Base-by-base conservation (phyloP, 2,329 filamentous ascomycete species). In the Aspergillus chevalieri region DNA sequence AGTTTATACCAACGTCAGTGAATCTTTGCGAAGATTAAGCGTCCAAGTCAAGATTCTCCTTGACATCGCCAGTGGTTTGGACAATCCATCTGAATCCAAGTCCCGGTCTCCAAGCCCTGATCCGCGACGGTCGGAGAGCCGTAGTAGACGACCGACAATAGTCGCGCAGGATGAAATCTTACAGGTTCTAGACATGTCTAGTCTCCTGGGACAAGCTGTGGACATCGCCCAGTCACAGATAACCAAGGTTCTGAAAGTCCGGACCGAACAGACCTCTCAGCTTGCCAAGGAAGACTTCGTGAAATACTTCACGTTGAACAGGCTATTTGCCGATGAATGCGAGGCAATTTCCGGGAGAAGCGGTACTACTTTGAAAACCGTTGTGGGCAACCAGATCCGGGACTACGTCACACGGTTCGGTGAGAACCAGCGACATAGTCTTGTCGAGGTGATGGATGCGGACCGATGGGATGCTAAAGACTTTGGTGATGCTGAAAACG, bases 11-110 rank as follows among this genome's bases (percentile, higher is more conserved):
- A 84, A 87, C 30, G 85, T 96, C 7, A 86, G 92, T 3, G 93
- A 98, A 72, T 88, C 88, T 3, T 68, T 98, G 44, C 80, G 93
- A 49, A 81, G 93, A 61, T 74, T 96, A 6, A 89, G 89, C 15
- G 91, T 89, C 0, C 92, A 97, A 65, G 87, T 93, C 48, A 98
- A 98, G 67, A 84, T 97, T 8, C 72, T 98, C n/a, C 77, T 98
- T 8, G 93, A 98, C 67, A 87, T 95, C 17, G 93, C 91, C 1
- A 95, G 90, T 65, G 70, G 69, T 19, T 55, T 74, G 33, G 66
- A 74, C 28, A 71, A 69, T 12, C 72, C 74, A 3, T 60, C 60
- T 43, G 64, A 66, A 26, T 55, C 74, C 22, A 71, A 69, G 50
- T 79, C 78, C 1, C 76, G 78, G 14, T 66, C 72, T 12, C 69